Conservation (phyloP, 2,329 filamentous ascomycete species). For the Trichoderma pleuroti region DNA sequence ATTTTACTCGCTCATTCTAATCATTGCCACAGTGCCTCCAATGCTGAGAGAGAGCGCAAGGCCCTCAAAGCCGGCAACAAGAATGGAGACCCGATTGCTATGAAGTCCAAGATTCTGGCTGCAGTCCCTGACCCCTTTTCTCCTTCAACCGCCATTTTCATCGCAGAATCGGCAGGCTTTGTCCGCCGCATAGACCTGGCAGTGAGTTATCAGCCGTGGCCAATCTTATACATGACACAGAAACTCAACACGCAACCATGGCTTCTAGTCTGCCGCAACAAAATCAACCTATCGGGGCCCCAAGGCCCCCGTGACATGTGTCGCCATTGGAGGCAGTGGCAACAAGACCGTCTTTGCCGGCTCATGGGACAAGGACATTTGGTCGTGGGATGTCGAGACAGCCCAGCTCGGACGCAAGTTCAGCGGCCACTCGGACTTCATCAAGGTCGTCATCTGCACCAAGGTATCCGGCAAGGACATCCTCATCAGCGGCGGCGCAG, state of each 20-base stretch:
- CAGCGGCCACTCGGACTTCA: constrained; percentile 82
- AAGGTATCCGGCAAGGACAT: constrained; percentile 58
- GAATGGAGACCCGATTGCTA: constrained; percentile 72
- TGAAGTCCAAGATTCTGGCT: constrained; percentile 84
- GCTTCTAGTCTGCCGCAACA: constrained; percentile 31
- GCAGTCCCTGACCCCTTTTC: constrained; percentile 64
- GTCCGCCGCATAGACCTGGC: constrained; percentile 71
- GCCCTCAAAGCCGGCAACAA: constrained; percentile 70
- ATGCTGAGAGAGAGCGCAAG: constrained; percentile 45
- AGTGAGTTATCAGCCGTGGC: constrained; percentile 46
- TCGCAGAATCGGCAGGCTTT: constrained; percentile 83
- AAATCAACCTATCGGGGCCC: constrained; percentile 64
- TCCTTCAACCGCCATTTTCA: constrained; percentile 58
- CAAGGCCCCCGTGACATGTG: constrained; percentile 72
- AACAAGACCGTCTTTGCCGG: constrained; percentile 71
- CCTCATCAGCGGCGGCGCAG: constrained; percentile 72
- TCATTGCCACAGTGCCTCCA: neutral
- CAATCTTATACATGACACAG: neutral
- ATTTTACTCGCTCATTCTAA: neutral
- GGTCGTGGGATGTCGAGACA: constrained; percentile 72
- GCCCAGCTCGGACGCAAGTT: constrained; percentile 56
- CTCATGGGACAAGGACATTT: constrained; percentile 91
- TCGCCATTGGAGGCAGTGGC: constrained; percentile 60
- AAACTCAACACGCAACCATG: neutral
- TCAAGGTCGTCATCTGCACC: constrained; percentile 71